Base-by-base conservation (phyloP, 2,329 filamentous ascomycete genomes). In the Salinomyces thailandicus region DNA sequence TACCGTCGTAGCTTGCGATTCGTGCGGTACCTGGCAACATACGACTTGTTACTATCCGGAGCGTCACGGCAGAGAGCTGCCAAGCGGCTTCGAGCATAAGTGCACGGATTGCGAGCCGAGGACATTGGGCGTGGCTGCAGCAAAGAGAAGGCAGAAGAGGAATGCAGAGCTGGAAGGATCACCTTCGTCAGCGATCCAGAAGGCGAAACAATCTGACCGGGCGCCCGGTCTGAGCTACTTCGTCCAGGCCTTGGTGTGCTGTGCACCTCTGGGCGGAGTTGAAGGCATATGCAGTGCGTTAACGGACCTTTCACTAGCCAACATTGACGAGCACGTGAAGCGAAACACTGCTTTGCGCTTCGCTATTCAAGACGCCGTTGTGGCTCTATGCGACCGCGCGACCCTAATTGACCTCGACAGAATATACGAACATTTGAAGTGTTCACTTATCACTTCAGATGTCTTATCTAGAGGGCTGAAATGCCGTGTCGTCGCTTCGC, bases 1-100 rank as follows among this genome's bases (percentile, higher is more conserved):
- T 63, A 89, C 84, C 62, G 96, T 87, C 42, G 93, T 98, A 43
- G 85, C 86, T 63, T 98, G 91, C 71, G 89, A 96, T 59, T 76
- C 72, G 42, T 98, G 91, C 70, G 83, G 93, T 58, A 93, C 85
- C 31, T 96, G 91, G 91, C 91, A 96, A 63, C 91, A 98, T 63
- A 93, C 94, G 53, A 81, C 85, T 58, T 98, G 91, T 64, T 96
- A 93, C 64, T 95, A 96, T 59, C 83, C 84, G 50, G 73, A 75
- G 56, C 72, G 59, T 38, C 77, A 59, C 71, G 82, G 68, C 72
- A 27, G 31, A 28, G 44, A 40, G 34, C 81, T 64, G 63, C 86
- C 59, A 62, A 79, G 68, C 14, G 44, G 53, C 15, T 40, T 58
- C 53, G 71, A 82, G 38, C 89, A 96, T 66, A 83, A 80, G 36